A percentile compares a stretch with the other conserved stretches of the same genome.
These are phyloP conservation scores for Phoenix dactylifera DNA, from an alignment of 176 grass and related monocot species.

Conservation along the genomic window DNA sequence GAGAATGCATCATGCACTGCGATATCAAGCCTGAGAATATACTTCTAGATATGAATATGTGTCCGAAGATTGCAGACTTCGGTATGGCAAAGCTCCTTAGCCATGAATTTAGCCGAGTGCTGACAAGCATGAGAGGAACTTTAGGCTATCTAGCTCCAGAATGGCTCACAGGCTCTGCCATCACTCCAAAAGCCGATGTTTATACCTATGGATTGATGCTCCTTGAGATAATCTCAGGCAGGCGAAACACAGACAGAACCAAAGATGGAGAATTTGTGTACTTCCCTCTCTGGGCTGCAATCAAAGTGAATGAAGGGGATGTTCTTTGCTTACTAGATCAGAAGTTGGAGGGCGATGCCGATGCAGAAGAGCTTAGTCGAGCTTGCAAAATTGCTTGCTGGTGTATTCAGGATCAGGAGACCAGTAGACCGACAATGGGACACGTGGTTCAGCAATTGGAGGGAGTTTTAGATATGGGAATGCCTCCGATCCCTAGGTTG, in stretches of 20 bases:
- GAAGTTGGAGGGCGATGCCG: too few species aligned
- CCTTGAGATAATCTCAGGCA: constrained; percentile 41
- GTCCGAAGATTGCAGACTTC: constrained; percentile 1
- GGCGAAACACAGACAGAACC: constrained; percentile 23
- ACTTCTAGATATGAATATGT: neutral
- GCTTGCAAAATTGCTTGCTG: too few species aligned
- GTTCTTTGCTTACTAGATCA: too few species aligned
- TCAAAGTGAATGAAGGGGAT: too few species aligned
- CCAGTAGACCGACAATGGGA: too few species aligned
- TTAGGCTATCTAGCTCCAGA: constrained; percentile 49
- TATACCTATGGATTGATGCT: constrained; percentile 47
- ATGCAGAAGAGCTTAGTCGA: too few species aligned
- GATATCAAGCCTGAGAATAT: constrained; percentile 4
- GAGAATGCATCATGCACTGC: constrained; percentile 7
- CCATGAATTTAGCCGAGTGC: constrained; percentile 4
- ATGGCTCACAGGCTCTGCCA: constrained; percentile 28
- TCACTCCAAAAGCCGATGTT: constrained; percentile 50
- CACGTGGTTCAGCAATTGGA: constrained; percentile 42
- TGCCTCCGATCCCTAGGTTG: constrained; percentile 29
- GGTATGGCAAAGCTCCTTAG: constrained; percentile 7
- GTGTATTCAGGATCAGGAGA: too few species aligned
- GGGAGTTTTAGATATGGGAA: constrained; percentile 19
- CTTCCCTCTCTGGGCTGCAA: constrained; percentile 30
- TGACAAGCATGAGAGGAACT: constrained; percentile 53
- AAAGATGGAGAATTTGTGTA: constrained; percentile 8